Conservation (phyloP, 805 yeast genomes). For the Sugiyamaella smithiae region DNA sequence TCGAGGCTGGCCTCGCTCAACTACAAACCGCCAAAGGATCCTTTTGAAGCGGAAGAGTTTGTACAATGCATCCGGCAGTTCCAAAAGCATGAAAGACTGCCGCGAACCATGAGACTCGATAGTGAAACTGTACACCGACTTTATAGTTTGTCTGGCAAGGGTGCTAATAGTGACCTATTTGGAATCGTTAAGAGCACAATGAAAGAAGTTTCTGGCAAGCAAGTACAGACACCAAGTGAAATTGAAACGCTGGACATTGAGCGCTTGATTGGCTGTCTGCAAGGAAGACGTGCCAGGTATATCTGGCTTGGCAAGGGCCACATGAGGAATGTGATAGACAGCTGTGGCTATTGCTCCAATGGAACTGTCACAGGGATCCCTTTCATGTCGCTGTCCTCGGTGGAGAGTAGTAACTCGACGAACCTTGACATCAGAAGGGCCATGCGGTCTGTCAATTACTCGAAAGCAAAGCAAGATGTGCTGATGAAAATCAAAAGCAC, state of each 20-base stretch:
- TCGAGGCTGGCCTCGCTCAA: slow-evolving; percentile 58
- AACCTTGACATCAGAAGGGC: slow-evolving; percentile 21
- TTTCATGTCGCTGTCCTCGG: slow-evolving; percentile 14
- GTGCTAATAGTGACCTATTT: slow-evolving; percentile 35
- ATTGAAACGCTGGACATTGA: slow-evolving; percentile 38
- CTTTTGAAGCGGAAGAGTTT: slow-evolving; percentile 71
- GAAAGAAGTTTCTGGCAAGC: slow-evolving; percentile 53
- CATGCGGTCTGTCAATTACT: slow-evolving; percentile 14
- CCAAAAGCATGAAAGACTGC: slow-evolving; percentile 65
- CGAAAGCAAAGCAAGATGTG: neutral
- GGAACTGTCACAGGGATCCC: slow-evolving; percentile 21
- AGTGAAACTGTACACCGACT: slow-evolving; percentile 51
- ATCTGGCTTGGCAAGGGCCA: slow-evolving; percentile 53
- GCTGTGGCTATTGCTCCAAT: slow-evolving; percentile 21
- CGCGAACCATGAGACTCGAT: slow-evolving; percentile 54
- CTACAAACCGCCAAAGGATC: slow-evolving; percentile 72
- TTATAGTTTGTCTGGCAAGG: slow-evolving; percentile 42
- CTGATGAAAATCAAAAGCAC: neutral
- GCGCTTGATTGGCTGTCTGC: slow-evolving; percentile 29
- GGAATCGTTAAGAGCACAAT: slow-evolving; percentile 68
- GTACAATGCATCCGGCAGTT: slow-evolving; percentile 67
- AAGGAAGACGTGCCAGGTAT: slow-evolving; percentile 35
- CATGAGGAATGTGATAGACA: slow-evolving; percentile 30
- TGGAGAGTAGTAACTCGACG: neutral
- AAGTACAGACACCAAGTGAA: slow-evolving; percentile 32